These are phyloP conservation scores for Oryza rufipogon DNA, from an alignment of 176 grass and related monocot species.

Conservation along the genomic window DNA sequence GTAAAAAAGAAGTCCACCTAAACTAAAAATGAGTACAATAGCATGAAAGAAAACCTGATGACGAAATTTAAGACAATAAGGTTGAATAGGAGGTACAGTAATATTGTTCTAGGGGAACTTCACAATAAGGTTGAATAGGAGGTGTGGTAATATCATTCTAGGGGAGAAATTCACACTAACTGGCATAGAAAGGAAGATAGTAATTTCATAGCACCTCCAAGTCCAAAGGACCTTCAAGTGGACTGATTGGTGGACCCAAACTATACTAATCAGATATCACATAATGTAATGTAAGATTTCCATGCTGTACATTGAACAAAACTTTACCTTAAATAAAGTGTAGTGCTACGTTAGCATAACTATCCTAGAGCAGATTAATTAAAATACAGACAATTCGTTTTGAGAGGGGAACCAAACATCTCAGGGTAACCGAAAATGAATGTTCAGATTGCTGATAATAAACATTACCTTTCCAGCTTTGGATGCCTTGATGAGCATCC, in stretches of 20 bases:
- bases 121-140: too few species aligned
- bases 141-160: too few species aligned
- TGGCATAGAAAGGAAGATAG: not conserved
- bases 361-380: conserved; percentile 16
- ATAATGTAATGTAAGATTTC: not conserved
- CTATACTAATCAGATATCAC: not conserved
- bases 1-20: not conserved
- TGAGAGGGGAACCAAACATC: not conserved
- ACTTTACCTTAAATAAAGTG: conserved; percentile 2
- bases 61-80: not conserved
- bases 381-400: not conserved
- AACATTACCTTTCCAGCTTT: conserved; percentile 80
- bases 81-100: not conserved
- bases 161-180: conserved; percentile 1
- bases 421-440: not conserved
- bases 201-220: too few species aligned
- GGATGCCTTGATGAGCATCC: conserved; percentile 74
- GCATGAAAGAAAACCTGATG: not conserved
- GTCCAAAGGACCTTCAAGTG: not conserved
- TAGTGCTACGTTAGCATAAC: not conserved
- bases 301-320: conserved; percentile 10
- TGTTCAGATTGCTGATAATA: not conserved
- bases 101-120: not conserved
- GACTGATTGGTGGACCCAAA: not conserved
- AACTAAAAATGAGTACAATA: conserved; percentile 18